Evolutionary conservation across 257 asterid genomes (phyloP).

Genomic region (Leptodermis oblonga): DNA sequence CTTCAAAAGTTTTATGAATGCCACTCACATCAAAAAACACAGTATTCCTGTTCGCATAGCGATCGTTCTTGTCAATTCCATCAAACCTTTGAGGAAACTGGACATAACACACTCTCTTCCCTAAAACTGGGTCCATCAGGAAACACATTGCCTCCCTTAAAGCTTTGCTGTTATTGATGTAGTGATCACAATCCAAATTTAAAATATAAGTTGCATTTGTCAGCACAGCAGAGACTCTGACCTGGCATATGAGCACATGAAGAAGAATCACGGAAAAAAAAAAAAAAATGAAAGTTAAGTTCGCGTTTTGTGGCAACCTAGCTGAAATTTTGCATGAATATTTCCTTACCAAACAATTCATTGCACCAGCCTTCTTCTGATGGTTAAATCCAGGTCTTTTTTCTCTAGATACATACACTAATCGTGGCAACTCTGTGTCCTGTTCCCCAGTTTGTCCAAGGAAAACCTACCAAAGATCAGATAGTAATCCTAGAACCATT

Average conservation of each 20-base stretch:
- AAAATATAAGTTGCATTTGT: conserved; percentile 87
- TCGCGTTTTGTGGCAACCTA: too few relatives aligned
- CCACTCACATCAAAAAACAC: conserved; percentile 85
- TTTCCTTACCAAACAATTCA: conserved; percentile 88
- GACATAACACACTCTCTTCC: conserved; percentile 85
- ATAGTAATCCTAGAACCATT: too few relatives aligned
- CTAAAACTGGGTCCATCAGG: conserved; percentile 92
- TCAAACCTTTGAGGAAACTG: conserved; percentile 95
- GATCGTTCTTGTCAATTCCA: conserved; percentile 78
- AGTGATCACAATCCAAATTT: conserved; percentile 91
- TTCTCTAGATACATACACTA: conserved; percentile 89
- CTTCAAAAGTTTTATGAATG: background rate
- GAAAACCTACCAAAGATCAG: conserved; percentile 46
- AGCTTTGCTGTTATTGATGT: conserved; percentile 90
- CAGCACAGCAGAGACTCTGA: conserved; percentile 83
- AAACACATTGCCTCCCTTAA: conserved; percentile 94
- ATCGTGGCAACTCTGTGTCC: conserved; percentile 41
- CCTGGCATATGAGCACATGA: conserved; percentile 30
- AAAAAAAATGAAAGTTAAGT: background rate
- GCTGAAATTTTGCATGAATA: too few relatives aligned
- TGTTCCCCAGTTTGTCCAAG: conserved; percentile 36
- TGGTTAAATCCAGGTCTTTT: conserved; percentile 91
- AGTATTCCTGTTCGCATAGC: conserved; percentile 84
- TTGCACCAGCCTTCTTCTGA: conserved; percentile 95
- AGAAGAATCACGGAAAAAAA: background rate